These are phyloP conservation scores for Epichloe baconii DNA, from an alignment of 2,329 filamentous ascomycete genomes.

Conservation along the genomic window DNA sequence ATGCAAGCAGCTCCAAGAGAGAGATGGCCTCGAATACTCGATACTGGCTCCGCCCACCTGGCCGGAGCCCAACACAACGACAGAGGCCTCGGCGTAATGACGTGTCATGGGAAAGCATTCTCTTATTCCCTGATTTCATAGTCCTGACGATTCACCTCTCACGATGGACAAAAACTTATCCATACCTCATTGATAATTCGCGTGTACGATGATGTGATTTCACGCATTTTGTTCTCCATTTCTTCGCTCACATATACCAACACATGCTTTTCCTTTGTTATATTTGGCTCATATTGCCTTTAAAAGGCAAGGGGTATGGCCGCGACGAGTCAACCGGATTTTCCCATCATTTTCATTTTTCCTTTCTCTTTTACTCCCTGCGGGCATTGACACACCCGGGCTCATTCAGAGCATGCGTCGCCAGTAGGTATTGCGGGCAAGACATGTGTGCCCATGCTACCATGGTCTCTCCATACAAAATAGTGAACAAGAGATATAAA, in stretches of 20 bases:
- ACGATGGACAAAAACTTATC: neutral
- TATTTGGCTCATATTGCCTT: neutral
- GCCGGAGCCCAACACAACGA: constrained; percentile 9
- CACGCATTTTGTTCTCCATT: neutral
- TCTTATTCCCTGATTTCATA: neutral
- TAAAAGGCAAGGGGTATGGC: neutral
- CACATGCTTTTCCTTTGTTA: neutral
- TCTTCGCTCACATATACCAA: neutral
- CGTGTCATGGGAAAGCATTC: neutral
- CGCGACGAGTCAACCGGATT: neutral
- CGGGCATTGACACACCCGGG: too few relatives aligned
- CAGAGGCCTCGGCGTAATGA: neutral
- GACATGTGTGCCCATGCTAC: too few relatives aligned
- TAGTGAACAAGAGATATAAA: too few relatives aligned
- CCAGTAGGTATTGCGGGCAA: too few relatives aligned
- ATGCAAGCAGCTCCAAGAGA: constrained; percentile 36
- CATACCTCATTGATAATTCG: neutral
- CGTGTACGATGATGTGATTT: neutral
- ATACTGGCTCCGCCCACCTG: constrained; percentile 19
- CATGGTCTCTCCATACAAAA: too few relatives aligned
- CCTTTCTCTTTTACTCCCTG: neutral
- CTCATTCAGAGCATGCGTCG: too few relatives aligned
- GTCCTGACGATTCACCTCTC: neutral
- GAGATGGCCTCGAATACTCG: constrained; percentile 30
- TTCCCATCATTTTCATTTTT: neutral